Evolutionary conservation across 208 protist genomes (phyloP), one percentile per base, ranked within the genome.

Genomic region (Histomonas meleagridis): DNA sequence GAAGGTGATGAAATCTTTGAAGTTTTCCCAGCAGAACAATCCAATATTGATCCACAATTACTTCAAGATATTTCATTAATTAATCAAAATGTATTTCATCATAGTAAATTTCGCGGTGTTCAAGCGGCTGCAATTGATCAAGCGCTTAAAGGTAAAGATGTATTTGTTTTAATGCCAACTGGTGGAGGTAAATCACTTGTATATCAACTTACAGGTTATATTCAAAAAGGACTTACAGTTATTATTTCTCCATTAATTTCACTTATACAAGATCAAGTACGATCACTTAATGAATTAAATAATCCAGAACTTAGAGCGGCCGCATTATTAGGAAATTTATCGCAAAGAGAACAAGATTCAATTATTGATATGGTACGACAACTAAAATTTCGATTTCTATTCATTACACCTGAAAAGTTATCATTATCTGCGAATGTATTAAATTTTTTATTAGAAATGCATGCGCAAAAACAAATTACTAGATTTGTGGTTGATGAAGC

Each of bases 401-500:
- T 57, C 26, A 18, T 86, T 40, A 86, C 76, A 51, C 76, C 76
- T 57, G 76, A 86, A 86, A 86, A 86, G 38, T 51, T 86, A 9
- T 38, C 38, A n/a, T 16, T 18, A 38, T 43, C 40, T 38, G 14
- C 40, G 9, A 32, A 14, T 32, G 16, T 86, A 3, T 32, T 32
- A 7, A 57, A 35, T 38, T 86, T 86, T 49, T 12, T 86, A 14
- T 12, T 35, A 38, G 21, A 48, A 46, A 2, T 86, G 0, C 38
- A 86, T 55, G 26, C 51, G 12, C 18, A 86, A 55, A 38, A 38
- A 2, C 5, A 7, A 38, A n/a, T 86, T 23, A 38, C 10, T 18
- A 40, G 92, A 14, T 93, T 96, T 69, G 95, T 94, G 0, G 92
- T 96, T 62, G 95, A 96, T 93, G 95, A 96, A 91, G 94, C 94